Evolutionary conservation across 2,329 filamentous ascomycete genomes (phyloP).

Genomic region (Huntiella moniliformis): DNA sequence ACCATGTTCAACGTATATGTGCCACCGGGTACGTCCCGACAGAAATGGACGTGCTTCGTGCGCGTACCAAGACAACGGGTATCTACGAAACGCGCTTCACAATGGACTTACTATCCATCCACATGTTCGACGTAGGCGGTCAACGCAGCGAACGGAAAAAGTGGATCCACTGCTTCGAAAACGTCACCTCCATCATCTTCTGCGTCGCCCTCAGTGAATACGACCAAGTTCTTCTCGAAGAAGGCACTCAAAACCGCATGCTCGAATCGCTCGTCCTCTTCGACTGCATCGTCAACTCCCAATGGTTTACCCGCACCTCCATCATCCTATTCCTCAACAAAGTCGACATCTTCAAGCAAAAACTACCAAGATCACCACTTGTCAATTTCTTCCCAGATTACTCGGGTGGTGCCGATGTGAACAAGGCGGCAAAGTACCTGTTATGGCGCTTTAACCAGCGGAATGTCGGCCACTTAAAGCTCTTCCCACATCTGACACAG

Average conservation of each 20-base stretch:
- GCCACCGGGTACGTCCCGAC: constrained; percentile 71
- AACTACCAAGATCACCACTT: constrained; percentile 72
- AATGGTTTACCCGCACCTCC: constrained; percentile 98
- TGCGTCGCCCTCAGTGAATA: constrained; percentile 97
- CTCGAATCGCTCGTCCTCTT: constrained; percentile 95
- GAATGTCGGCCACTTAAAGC: constrained; percentile 83
- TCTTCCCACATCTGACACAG: constrained; percentile 96
- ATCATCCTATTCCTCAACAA: constrained; percentile 99
- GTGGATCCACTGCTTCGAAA: constrained; percentile 99
- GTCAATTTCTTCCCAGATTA: constrained; percentile 97
- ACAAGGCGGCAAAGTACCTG: constrained; percentile 92
- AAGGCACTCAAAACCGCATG: constrained; percentile 99
- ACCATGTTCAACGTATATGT: constrained; percentile 74
- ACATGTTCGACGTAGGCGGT: constrained; percentile 98
- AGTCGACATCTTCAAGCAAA: constrained; percentile 93
- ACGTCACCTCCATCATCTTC: constrained; percentile 98
- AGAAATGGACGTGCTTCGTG: constrained; percentile 86
- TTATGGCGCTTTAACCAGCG: constrained; percentile 98
- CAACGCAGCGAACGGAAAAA: constrained; percentile 97
- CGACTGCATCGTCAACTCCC: constrained; percentile 94
- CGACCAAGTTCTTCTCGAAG: constrained; percentile 88
- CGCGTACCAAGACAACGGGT: constrained; percentile 93
- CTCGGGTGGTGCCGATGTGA: constrained; percentile 91
- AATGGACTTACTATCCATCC: constrained; percentile 96
- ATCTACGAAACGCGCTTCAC: constrained; percentile 98